Percentiles rank a stretch among this genome's conserved stretches.
These are phyloP conservation scores for Leptoxyphium fumago DNA, from an alignment of 2,329 filamentous ascomycete genomes.

Conservation along the genomic window DNA sequence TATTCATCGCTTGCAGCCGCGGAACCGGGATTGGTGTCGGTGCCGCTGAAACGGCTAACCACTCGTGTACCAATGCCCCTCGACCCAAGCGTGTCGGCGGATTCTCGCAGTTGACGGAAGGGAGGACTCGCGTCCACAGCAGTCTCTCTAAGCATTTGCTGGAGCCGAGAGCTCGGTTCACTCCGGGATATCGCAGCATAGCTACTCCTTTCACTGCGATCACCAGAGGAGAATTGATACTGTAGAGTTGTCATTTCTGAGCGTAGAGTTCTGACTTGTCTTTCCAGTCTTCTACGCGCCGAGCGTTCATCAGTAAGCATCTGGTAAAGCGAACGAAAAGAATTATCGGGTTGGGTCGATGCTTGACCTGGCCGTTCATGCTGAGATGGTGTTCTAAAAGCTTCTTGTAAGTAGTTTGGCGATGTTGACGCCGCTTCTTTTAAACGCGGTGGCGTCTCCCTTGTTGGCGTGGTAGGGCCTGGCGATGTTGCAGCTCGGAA, in stretches of 20 bases:
- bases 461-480: neutral
- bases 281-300: conserved; percentile 20
- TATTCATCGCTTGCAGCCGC: conserved; percentile 4
- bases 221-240: conserved; percentile 12
- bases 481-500: neutral
- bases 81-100: conserved; percentile 5
- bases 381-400: neutral
- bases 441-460: too few relatives aligned
- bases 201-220: neutral
- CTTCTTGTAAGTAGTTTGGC: neutral
- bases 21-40: conserved; percentile 6
- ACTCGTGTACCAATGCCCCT: conserved; percentile 1
- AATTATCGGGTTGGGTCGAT: conserved; percentile 5
- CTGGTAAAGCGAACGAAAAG: conserved; percentile 22
- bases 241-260: conserved; percentile 18
- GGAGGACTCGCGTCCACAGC: conserved; percentile 6
- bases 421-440: neutral
- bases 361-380: conserved; percentile 1
- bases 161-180: conserved; percentile 7
- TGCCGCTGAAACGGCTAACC: conserved; percentile 13
- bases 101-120: conserved; percentile 5
- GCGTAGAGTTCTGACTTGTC: conserved; percentile 14
- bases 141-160: conserved; percentile 14
- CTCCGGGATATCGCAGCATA: conserved; percentile 4
- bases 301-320: conserved; percentile 24